Base-by-base conservation (phyloP, 2,329 filamentous ascomycete genomes). In the Calonectria henricotiae region DNA sequence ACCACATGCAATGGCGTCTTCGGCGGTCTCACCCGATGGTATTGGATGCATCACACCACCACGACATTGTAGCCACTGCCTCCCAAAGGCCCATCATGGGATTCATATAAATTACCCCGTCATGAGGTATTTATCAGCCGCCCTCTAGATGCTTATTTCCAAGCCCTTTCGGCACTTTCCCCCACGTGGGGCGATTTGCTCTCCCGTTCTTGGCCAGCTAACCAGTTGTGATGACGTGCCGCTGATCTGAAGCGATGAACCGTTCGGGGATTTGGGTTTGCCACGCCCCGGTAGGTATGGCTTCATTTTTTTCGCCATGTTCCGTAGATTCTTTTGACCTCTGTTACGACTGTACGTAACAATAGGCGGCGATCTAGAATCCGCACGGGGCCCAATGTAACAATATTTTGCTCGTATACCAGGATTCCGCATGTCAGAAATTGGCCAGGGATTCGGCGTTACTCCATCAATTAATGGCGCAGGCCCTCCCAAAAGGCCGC, bases 1-100 rank as follows among this genome's bases (percentile, higher is more conserved):
- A 37, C 51, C 20, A 32, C 9, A 17, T 37, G 32, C n/a, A 2
- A 55, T 55, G 51, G 51, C 51, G 51, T 39, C 51, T 58, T 58
- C 51, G 51, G 51, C 51, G 35, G 51, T 58, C 51, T 58, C 32
- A 11, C 51, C 51, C 51, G 35, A 58, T 58, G 35, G 51, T 32
- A 58, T 58, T 39, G 51, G 35, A n/a, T 39, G 35, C 51, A 58
- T 35, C 51, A 58, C 51, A 32, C 51, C 51, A 27, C 51, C 15
- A 32, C 17, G 20, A 12, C 27, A 44, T 15, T 15, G 51, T 55
- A 32, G n/a, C 5, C n/a, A 15, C 35, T 23, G 17, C 17, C 35
- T 23, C 35, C 13, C 27, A 30, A 4, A 58, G 32, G 32, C 51
- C 32, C n/a, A 58, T 27, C 51, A 58, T 39, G 35, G n/a, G 35